Evolutionary conservation across 306 rosid genomes (phyloP).

Genomic region (Inga oerstediana): DNA sequence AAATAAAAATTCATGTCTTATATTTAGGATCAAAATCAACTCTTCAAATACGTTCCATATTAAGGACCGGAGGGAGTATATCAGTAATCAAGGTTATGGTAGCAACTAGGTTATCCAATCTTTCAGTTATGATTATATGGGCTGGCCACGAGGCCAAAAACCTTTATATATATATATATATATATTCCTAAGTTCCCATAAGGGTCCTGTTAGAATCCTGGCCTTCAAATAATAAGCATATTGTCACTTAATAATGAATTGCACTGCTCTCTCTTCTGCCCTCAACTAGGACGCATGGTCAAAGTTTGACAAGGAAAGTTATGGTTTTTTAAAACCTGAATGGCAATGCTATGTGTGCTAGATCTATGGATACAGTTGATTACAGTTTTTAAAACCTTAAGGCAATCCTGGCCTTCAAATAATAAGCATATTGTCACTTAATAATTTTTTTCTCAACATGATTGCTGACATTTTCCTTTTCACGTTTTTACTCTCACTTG

Average conservation of each 20-base stretch:
- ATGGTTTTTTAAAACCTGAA: background rate
- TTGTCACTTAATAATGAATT: background rate
- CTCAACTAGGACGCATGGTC: conserved; percentile 2
- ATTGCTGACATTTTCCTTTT: conserved; percentile 3
- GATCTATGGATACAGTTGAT: conserved; percentile 1
- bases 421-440: too few relatives aligned
- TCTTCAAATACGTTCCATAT: too few relatives aligned
- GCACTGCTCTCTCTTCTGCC: conserved; percentile 1
- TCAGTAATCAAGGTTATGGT: too few relatives aligned
- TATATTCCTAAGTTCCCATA: background rate
- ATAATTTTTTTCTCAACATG: background rate
- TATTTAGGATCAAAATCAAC: too few relatives aligned
- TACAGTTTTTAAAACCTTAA: conserved; percentile 15
- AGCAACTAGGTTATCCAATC: too few relatives aligned
- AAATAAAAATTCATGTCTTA: too few relatives aligned
- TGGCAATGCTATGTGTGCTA: conserved; percentile 12
- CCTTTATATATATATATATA: background rate
- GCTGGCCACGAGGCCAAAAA: background rate
- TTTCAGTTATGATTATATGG: background rate
- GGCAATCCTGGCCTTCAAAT: too few relatives aligned
- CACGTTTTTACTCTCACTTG: conserved; percentile 4
- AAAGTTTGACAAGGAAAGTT: background rate
- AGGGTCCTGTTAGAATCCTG: background rate
- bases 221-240: background rate
- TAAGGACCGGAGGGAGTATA: too few relatives aligned